Evolutionary conservation across 2,329 filamentous ascomycete genomes (phyloP), one percentile per base, ranked within the genome.

Genomic region (Microdochium trichocladiopsis): DNA sequence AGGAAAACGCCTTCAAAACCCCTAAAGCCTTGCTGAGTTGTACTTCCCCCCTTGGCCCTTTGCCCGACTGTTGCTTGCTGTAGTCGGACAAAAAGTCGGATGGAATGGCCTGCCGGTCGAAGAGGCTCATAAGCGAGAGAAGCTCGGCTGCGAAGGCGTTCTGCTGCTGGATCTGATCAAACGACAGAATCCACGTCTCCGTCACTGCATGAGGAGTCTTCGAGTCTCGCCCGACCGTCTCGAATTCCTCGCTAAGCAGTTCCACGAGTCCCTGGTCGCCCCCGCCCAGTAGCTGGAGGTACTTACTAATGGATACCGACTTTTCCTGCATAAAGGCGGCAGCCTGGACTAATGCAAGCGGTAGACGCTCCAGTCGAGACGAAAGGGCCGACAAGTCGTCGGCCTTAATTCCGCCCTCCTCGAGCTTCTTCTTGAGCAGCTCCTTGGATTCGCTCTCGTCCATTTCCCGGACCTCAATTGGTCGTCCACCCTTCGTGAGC

Each of bases 341-440:
- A 4, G 66, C 69, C 47, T 71, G 68, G 2, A 56, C 63, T 0
- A 72, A 31, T 0, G 69, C 69, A 1, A 72, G 60, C 0, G 69
- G 69, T 0, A 71, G 55, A 11, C 63, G 55, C 1, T 67, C 63
- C 0, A 70, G 54, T 0, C 61, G 58, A 1, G 59, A 57, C 1
- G 64, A 57, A 0, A 71, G 60, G 1, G 48, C 18, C 1, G 58
- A 28, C 0, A 60, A 24, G 9, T 59, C 50, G 1, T 48, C 25
- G 0, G 47, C 6, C 0, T 50, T 25, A 0, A 57, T 48, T 1
- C 53, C 28, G 1, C 6, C 25, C 12, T 54, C 48, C 0, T 56
- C 55, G 0, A 69, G 47, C 0, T 53, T 56, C 2, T 47, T 51
- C 0, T 49, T 49, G 0, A 71, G 57, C 0, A 71, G 57, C 23